Percentiles rank a stretch among this genome's conserved stretches.
These are phyloP conservation scores for Logfia minima DNA, from an alignment of 129 eudicot species.

Conservation along the genomic window DNA sequence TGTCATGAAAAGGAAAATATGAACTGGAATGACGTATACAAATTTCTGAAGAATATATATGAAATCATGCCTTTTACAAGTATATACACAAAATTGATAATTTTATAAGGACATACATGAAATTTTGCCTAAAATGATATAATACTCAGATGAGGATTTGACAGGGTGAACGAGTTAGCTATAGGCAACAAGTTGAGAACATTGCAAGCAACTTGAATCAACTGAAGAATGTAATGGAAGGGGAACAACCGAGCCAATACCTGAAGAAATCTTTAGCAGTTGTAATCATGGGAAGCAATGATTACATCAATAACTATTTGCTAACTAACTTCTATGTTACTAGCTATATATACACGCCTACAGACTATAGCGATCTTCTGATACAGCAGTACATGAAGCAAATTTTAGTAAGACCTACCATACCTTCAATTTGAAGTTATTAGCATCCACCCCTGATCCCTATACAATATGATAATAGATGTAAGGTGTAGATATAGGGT, in stretches of 20 bases:
- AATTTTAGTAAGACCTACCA: slow-evolving; percentile 38
- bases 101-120: too few species aligned
- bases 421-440: neutral
- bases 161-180: slow-evolving; percentile 74
- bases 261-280: slow-evolving; percentile 52
- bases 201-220: slow-evolving; percentile 50
- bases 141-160: slow-evolving; percentile 11
- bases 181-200: slow-evolving; percentile 62
- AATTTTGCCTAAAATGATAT: neutral
- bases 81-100: too few species aligned
- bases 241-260: slow-evolving; percentile 31
- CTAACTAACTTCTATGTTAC: slow-evolving; percentile 46
- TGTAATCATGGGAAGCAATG: slow-evolving; percentile 70
- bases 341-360: slow-evolving; percentile 48
- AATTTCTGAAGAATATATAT: neutral
- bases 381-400: slow-evolving; percentile 52
- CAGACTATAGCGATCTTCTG: slow-evolving; percentile 53
- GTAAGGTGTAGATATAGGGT: neutral
- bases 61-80: neutral
- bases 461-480: neutral
- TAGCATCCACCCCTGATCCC: neutral
- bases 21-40: too few species aligned
- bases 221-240: slow-evolving; percentile 39
- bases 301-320: slow-evolving; percentile 77
- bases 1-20: too few species aligned